These are phyloP conservation scores for Microbotryum scabiosae DNA, from an alignment of 1,284 basidiomycete genomes.

Conservation along the genomic window DNA sequence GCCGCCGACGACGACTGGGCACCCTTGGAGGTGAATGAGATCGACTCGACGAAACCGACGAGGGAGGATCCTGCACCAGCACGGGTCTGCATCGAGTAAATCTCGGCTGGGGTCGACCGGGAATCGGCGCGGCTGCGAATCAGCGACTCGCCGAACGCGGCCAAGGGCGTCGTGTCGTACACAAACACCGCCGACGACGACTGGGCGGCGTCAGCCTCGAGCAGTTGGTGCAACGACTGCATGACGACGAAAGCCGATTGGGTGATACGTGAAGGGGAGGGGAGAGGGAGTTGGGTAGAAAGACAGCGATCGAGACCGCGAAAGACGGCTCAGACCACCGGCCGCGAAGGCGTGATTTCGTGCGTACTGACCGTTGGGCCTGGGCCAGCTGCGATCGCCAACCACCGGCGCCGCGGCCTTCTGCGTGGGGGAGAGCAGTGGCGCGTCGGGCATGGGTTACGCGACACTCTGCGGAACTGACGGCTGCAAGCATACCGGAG, in stretches of 20 bases:
- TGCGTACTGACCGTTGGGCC: too few relatives aligned
- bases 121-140: neutral
- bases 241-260: neutral
- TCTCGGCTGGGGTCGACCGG: neutral
- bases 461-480: too few relatives aligned
- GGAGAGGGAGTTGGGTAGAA: too few relatives aligned
- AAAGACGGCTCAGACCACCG: too few relatives aligned
- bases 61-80: conserved; percentile 75
- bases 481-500: too few relatives aligned
- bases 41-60: conserved; percentile 56
- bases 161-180: conserved; percentile 70
- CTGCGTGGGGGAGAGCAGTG: too few relatives aligned
- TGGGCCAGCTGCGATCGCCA: too few relatives aligned
- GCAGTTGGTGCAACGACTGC: conserved; percentile 21
- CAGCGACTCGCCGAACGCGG: conserved; percentile 62
- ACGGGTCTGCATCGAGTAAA: conserved; percentile 60
- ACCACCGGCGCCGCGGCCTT: too few relatives aligned
- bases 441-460: too few relatives aligned
- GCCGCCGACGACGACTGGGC: conserved; percentile 53
- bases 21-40: conserved; percentile 47
- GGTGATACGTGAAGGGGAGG: too few relatives aligned
- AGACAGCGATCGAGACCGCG: too few relatives aligned
- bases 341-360: too few relatives aligned
- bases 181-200: conserved; percentile 51
- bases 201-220: conserved; percentile 14